Evolutionary conservation across 2,329 filamentous ascomycete species (phyloP), one percentile per base, ranked within the genome.

Genomic region (Zymoseptoria ardabiliae): DNA sequence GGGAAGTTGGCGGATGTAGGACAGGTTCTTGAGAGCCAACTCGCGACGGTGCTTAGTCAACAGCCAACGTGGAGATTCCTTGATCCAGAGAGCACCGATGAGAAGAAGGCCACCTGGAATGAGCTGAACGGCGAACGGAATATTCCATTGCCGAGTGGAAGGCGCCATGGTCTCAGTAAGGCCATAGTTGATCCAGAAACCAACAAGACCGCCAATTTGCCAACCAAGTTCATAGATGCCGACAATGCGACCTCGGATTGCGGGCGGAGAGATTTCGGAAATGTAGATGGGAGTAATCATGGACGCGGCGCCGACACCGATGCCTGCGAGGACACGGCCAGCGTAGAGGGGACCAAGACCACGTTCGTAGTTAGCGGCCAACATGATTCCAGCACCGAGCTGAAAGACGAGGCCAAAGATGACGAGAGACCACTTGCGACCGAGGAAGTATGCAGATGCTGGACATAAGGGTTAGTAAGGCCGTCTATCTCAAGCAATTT

Each of bases 381-480:
- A 76, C 85, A 90, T 91, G 64, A 91, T 71, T 56, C 86, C 87
- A 50, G 87, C 85, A 61, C 89, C 89, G 9, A 91, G 69, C 56
- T 84, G 79, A 73, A 92, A 92, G 63, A 92, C 65, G 35, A 81
- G 57, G 2, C 80, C 75, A 70, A 86, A 88, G 53, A 85, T 63
- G 63, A 85, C 76, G 2, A 92, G 78, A 21, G 84, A 86, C 70
- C 79, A 82, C 68, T 83, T 83, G 21, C 89, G 82, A 25, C 89
- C 89, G 62, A 87, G 76, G 70, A 82, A 89, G 76, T 87, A 85
- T 28, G 82, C 85, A 35, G 83, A 81, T 8, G 77, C 79, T 61
- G 50, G 10, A 21, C 13, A 13, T 20, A n/a, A 53, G 13, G 35
- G 57, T 59, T 50, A 51, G 57, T 51, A n/a, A 11, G 35, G 35